Conservation (phyloP, 2,329 filamentous ascomycete species). For the Talaromyces pinophilus region DNA sequence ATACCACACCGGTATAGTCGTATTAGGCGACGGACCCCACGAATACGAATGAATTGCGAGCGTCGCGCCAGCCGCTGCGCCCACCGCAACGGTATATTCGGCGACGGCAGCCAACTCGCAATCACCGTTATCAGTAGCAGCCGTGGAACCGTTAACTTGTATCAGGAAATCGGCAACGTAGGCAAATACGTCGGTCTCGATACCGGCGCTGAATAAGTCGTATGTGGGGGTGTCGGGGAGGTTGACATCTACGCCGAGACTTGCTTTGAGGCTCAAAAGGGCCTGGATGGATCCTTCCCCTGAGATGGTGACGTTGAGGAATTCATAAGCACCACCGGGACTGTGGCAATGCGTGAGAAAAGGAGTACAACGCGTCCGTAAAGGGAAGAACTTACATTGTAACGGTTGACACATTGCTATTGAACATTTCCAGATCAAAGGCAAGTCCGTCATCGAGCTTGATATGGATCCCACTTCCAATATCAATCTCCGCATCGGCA, state of each 20-base stretch:
- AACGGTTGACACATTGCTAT: slow-evolving; percentile 51
- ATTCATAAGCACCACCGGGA: slow-evolving; percentile 57
- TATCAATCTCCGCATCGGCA: slow-evolving; percentile 50
- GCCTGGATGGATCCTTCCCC: slow-evolving; percentile 37
- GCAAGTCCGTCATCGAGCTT: slow-evolving; percentile 54
- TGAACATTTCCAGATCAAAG: slow-evolving; percentile 55
- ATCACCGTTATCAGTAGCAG: slow-evolving; percentile 35
- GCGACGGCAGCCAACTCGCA: slow-evolving; percentile 53
- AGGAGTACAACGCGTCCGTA: too few relatives aligned
- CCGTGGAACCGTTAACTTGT: slow-evolving; percentile 49
- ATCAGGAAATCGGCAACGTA: slow-evolving; percentile 58
- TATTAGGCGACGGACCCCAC: slow-evolving; percentile 55
- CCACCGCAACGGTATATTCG: slow-evolving; percentile 54
- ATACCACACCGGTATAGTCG: slow-evolving; percentile 55
- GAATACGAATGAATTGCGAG: slow-evolving; percentile 46
- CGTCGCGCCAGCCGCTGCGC: slow-evolving; percentile 57
- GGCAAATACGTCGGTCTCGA: slow-evolving; percentile 53
- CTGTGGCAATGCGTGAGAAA: slow-evolving; percentile 33
- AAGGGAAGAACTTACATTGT: slow-evolving; percentile 48
- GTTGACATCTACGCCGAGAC: slow-evolving; percentile 27
- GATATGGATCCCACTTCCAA: slow-evolving; percentile 59
- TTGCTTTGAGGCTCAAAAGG: slow-evolving; percentile 33
- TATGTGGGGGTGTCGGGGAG: background rate
- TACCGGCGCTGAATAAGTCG: slow-evolving; percentile 44
- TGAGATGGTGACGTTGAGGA: slow-evolving; percentile 55